Evolutionary conservation across 1,139 yeast species (phyloP), one percentile per base, ranked within the genome.

Genomic region (Yamadazyma conglobata): DNA sequence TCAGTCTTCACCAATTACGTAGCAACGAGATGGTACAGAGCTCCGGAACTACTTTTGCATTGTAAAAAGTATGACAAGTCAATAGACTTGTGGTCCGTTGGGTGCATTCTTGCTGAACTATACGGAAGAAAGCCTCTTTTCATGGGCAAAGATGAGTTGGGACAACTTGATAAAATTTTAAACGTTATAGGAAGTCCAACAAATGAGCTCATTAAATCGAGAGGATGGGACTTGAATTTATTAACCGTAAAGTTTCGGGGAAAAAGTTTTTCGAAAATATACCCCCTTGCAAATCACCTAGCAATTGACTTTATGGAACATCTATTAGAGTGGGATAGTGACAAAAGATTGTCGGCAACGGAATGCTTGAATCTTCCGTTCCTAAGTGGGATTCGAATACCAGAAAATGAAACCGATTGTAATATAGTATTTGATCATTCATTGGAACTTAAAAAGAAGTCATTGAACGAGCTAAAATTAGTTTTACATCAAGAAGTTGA

Each of bases 21-120:
- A 11, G 96, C 96, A 3, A 89, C 97, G 0, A 63, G 97, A 38
- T 89, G 96, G 96, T 89, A 89, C 51, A 63, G 96, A 32, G 96
- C 96, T 0, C 97, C 97, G 0, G 97, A 89, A 50, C 65, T 89
- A 34, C 77, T 88, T 39, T 62, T 88, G 35, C 75, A 85, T 14
- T 70, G 73, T 30, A 68, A 71, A 36, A 61, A 58, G 33, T 63
- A 79, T 47, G 60, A 71, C 14, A 75, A 76, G 39, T 60, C 81
- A 2, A 79, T 83, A 28, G 94, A 83, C 53, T 59, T 83, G 56
- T 83, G 94, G 94, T 83, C 91, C 1, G 70, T 79, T 18, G 93
- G 93, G 1, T 83, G 93, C 47, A 81, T 83, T n/a, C 54, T 82
- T 34, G 89, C 77, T 0, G 93, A 83, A 48, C 60, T 83, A 25